Base-by-base conservation (phyloP, 129 eudicot genomes). In the carrot (Daucus carota) region DNA sequence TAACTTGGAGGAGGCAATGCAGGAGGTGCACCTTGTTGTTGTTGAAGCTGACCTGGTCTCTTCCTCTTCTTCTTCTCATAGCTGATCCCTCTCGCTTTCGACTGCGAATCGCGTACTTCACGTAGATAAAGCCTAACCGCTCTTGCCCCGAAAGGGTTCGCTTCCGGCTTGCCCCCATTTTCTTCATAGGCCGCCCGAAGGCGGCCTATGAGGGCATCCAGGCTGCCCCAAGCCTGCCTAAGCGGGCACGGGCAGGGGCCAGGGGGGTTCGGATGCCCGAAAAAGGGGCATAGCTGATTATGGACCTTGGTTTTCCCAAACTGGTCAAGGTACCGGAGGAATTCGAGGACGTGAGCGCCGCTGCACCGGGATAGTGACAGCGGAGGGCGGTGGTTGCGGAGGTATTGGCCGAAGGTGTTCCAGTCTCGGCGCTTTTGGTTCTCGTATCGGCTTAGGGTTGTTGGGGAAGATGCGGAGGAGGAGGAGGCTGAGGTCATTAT, bases 321-420 rank as follows among this genome's bases (percentile, higher is more conserved):
- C 77, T 90, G 96, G 84, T 90, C 96, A 15, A 90, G 89, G 81
- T 91, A 91, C 42, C 92, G 72, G 36, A 91, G 83, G 76, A 91
- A 91, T 65, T 91, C 97, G 31, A 91, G 91, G 11, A 91, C 97
- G 73, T 91, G 92, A 57, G 97, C 94, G 15, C 97, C 97, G 54
- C 92, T 88, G 83, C 97, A 91, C 28, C 92, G 90, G 73, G 87
- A 36, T 5, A 91, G 93, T 0, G 85, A 76, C 32, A 91, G 86
- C 31, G 97, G 97, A 16, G 97, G 97, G 2, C 97, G 89, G 89
- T 91, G 97, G 95, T 89, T 88, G 7, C 87, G 87, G 80, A 91
- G 94, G 86, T 91, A 91, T 80, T 91, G 97, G 20, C 97, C 92
- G 63, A 91, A 91, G 34, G 97, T 88, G 90, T 88, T 91, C 97